Evolutionary conservation across 495 filamentous ascomycete genomes (phyloP).

Genomic region (Lophiotrema nucula): DNA sequence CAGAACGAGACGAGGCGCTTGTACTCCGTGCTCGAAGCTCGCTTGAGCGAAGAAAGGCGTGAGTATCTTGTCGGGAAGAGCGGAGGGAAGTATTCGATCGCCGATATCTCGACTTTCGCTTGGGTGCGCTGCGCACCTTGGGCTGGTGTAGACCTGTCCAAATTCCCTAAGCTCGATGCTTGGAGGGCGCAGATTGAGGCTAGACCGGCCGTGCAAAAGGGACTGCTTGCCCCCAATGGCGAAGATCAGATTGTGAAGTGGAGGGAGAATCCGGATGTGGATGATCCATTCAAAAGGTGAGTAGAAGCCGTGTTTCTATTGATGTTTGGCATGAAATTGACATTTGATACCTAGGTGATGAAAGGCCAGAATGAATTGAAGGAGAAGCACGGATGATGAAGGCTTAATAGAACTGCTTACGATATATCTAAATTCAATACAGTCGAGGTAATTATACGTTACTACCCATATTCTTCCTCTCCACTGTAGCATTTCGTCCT

Average conservation of each 20-base stretch:
- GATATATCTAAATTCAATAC: no score
- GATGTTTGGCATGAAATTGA: neutral
- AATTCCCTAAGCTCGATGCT: constrained; percentile 65
- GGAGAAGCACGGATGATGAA: no score
- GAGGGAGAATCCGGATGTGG: constrained; percentile 56
- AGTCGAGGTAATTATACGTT: no score
- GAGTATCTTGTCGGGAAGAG: constrained; percentile 70
- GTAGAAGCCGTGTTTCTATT: no score
- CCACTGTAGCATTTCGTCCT: no score
- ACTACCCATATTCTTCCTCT: no score
- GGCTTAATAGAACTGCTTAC: no score
- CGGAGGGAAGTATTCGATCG: constrained; percentile 62
- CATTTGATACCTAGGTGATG: no score
- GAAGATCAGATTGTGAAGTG: constrained; percentile 63
- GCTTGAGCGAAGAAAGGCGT: constrained; percentile 54
- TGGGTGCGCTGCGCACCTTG: constrained; percentile 57
- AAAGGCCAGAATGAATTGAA: no score
- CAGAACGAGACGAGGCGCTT: constrained; percentile 73
- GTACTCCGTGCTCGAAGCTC: constrained; percentile 74
- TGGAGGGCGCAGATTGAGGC: constrained; percentile 63
- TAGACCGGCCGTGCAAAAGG: constrained; percentile 69
- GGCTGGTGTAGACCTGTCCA: constrained; percentile 68
- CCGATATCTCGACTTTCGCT: constrained; percentile 76
- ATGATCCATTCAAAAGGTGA: constrained; percentile 54
- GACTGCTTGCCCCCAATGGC: constrained; percentile 70